Conservation (phyloP, 306 rosid species). For the Quillaja saponaria region DNA sequence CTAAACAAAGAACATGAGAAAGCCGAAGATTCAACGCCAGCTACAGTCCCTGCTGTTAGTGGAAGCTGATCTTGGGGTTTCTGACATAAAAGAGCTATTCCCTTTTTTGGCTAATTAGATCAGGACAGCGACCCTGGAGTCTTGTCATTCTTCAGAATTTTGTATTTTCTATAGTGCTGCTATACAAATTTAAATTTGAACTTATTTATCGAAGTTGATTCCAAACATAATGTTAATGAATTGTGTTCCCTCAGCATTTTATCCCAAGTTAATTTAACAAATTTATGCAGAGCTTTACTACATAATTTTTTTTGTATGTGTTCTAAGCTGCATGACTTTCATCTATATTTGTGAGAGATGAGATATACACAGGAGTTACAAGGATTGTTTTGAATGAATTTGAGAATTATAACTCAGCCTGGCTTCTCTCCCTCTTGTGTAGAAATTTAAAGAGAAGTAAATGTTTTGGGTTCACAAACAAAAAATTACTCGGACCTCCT, state of each 20-base stretch:
- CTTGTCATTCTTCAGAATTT: constrained; percentile 28
- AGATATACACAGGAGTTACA: no score
- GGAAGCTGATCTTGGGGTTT: constrained; percentile 32
- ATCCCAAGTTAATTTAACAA: not conserved
- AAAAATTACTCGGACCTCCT: no score
- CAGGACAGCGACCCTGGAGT: constrained; percentile 23
- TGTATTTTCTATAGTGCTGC: constrained; percentile 18
- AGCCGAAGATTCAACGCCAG: constrained; percentile 56
- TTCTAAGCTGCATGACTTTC: not conserved
- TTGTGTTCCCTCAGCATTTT: not conserved
- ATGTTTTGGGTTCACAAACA: no score
- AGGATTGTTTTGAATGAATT: no score
- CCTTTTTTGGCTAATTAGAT: not conserved
- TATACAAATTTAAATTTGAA: not conserved
- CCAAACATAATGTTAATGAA: not conserved
- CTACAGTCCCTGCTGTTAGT: constrained; percentile 29
- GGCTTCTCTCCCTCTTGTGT: no score
- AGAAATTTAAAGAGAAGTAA: no score
- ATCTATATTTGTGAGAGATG: not conserved
- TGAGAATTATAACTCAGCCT: no score
- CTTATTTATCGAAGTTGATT: not conserved
- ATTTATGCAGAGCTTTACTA: not conserved
- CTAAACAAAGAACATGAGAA: constrained; percentile 62
- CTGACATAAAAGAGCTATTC: not conserved
- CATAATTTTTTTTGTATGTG: not conserved